Conservation (phyloP, 2,329 filamentous ascomycete genomes). For the Fusarium sp. region DNA sequence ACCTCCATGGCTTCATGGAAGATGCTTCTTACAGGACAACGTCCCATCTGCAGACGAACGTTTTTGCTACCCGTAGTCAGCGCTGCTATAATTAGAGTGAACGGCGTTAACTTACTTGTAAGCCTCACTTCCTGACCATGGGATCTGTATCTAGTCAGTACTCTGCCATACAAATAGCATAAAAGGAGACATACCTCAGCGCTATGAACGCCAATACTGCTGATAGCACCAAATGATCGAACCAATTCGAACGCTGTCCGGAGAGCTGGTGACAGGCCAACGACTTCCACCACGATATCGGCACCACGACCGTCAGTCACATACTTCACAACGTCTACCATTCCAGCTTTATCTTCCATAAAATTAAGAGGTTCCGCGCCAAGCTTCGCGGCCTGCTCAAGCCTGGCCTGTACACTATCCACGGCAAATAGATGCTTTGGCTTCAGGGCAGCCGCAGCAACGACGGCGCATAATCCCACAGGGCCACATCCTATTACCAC, state of each 20-base stretch:
- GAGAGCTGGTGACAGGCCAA: conserved; percentile 76
- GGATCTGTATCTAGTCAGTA: conserved; percentile 60
- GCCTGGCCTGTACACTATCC: conserved; percentile 78
- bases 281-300: conserved; percentile 84
- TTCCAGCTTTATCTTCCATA: conserved; percentile 69
- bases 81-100: neutral
- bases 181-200: conserved; percentile 65
- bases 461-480: conserved; percentile 84
- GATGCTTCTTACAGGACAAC: conserved; percentile 79
- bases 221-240: conserved; percentile 77
- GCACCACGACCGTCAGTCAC: conserved; percentile 83
- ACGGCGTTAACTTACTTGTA: conserved; percentile 58
- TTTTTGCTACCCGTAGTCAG: conserved; percentile 68
- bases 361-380: conserved; percentile 90
- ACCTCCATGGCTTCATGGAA: conserved; percentile 73
- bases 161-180: fast-evolving
- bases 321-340: conserved; percentile 76
- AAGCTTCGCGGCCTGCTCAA: conserved; percentile 77
- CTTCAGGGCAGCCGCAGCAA: conserved; percentile 77
- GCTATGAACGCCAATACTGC: conserved; percentile 81
- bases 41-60: conserved; percentile 78
- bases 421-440: conserved; percentile 83
- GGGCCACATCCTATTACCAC: conserved; percentile 88
- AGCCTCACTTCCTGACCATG: conserved; percentile 73
- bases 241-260: conserved; percentile 77